Percentiles rank a stretch among this genome's conserved stretches.
Conservation (phyloP, 768 basidiomycete genomes). For the Boletus barrowsii region DNA sequence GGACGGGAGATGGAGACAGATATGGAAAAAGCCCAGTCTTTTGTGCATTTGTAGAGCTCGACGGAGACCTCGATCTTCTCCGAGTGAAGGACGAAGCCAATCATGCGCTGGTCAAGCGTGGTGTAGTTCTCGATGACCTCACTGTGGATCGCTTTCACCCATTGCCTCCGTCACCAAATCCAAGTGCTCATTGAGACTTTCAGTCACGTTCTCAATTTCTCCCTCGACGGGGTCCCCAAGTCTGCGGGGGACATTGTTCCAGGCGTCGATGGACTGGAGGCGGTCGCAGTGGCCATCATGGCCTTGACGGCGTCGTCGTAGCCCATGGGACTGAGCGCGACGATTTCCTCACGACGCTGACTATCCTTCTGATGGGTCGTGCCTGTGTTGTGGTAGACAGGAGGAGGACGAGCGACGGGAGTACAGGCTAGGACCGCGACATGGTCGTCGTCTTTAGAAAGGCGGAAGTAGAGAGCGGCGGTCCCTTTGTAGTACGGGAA, state of each 20-base stretch:
- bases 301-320: neutral
- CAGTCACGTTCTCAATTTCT: neutral
- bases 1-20: too few species aligned
- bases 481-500: neutral
- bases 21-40: too few species aligned
- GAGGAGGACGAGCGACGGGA: neutral
- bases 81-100: neutral
- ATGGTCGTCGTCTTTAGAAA: neutral
- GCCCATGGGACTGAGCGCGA: neutral
- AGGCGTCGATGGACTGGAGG: neutral
- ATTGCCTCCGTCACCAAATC: neutral
- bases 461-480: neutral
- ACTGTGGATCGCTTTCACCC: neutral
- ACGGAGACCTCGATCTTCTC: too few species aligned
- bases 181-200: neutral
- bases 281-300: neutral
- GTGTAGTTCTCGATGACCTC: neutral
- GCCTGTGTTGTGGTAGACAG: neutral
- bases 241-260: neutral
- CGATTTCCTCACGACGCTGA: neutral
- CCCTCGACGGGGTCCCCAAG: neutral
- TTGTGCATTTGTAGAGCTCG: too few species aligned
- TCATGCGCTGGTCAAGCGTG: neutral
- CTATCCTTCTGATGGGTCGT: neutral
- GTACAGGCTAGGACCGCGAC: neutral